Conservation (phyloP, 164 flowering plant species). For the Liriodendron chinense region DNA sequence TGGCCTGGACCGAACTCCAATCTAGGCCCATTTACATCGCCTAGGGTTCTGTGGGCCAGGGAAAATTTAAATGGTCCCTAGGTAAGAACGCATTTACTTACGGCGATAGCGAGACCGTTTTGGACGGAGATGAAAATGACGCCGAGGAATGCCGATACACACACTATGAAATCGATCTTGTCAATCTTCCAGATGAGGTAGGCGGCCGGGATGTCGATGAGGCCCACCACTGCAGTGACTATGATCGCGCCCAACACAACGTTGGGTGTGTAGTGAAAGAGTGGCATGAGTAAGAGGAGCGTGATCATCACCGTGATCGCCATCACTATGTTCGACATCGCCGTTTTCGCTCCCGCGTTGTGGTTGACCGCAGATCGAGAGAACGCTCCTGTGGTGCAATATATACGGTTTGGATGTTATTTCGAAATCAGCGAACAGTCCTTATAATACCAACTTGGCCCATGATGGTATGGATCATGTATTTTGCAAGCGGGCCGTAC, state of each 20-base stretch:
- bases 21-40: no score
- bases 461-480: no score
- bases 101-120: constrained; percentile 78
- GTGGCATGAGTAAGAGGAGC: constrained; percentile 85
- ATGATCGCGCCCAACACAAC: constrained; percentile 82
- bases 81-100: constrained; percentile 21
- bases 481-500: no score
- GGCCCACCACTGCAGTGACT: constrained; percentile 78
- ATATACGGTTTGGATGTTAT: no score
- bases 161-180: constrained; percentile 70
- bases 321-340: constrained; percentile 87
- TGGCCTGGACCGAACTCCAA: no score
- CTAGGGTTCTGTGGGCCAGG: no score
- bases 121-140: constrained; percentile 82
- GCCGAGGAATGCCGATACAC: constrained; percentile 77
- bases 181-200: constrained; percentile 73
- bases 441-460: neutral
- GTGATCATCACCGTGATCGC: constrained; percentile 82
- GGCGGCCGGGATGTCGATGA: constrained; percentile 78
- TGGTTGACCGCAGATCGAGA: constrained; percentile 91
- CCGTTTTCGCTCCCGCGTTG: constrained; percentile 89
- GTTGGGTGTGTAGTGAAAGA: constrained; percentile 88
- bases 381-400: constrained; percentile 56
- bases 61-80: neutral
- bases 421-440: no score